Conservation (phyloP, 257 asterid species). For the Gentiana straminea region DNA sequence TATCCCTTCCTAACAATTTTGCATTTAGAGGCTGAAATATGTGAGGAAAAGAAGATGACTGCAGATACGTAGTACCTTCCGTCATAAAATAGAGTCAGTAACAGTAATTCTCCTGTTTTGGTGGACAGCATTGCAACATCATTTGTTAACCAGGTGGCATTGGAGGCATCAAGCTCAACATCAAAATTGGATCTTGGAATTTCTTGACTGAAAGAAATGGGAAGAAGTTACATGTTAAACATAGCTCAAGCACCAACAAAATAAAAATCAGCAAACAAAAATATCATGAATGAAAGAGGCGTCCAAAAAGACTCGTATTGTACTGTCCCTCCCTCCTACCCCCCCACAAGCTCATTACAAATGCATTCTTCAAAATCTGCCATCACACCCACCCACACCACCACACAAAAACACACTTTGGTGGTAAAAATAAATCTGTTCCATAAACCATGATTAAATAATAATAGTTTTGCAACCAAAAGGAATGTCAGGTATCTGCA, state of each 20-base stretch:
- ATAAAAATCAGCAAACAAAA: not conserved
- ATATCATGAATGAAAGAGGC: not conserved
- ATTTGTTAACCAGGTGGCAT: constrained; percentile 85
- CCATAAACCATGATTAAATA: too few relatives aligned
- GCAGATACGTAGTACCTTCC: constrained; percentile 52
- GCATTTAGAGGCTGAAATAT: not conserved
- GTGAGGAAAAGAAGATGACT: not conserved
- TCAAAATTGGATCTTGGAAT: constrained; percentile 61
- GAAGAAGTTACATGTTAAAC: constrained; percentile 16
- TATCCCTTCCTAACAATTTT: not conserved
- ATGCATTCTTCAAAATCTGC: too few relatives aligned
- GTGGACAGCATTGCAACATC: constrained; percentile 93
- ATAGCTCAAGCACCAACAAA: constrained; percentile 1
- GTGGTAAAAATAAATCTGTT: too few relatives aligned
- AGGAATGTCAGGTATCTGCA: too few relatives aligned
- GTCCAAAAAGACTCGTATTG: too few relatives aligned
- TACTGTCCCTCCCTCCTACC: too few relatives aligned
- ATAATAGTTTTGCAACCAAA: too few relatives aligned
- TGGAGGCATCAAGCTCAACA: constrained; percentile 88
- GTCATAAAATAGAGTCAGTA: constrained; percentile 79
- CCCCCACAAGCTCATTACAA: too few relatives aligned
- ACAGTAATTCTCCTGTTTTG: constrained; percentile 88
- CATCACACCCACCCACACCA: too few relatives aligned
- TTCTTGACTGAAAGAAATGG: constrained; percentile 54
- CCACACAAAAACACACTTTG: too few relatives aligned